Evolutionary conservation across 83 land plant species (phyloP).

Genomic region (Diphasiastrum complanatum): DNA sequence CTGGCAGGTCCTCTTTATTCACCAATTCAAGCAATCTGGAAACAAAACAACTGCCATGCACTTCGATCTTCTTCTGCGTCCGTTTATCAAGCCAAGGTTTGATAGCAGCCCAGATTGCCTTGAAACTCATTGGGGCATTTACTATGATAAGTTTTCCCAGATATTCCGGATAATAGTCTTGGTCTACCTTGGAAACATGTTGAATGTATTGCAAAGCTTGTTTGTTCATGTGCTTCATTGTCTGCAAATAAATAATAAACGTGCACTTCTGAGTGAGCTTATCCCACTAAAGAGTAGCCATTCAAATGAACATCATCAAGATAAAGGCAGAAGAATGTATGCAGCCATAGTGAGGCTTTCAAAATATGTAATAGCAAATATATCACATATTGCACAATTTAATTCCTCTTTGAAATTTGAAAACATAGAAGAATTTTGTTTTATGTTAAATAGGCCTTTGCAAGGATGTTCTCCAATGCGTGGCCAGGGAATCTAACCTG

Average conservation of each 20-base stretch:
- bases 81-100: constrained; percentile 45
- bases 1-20: constrained; percentile 38
- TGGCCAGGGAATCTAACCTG: too few relatives aligned
- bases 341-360: too few relatives aligned
- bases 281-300: too few relatives aligned
- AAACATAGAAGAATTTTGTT: too few relatives aligned
- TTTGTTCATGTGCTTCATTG: constrained; percentile 41
- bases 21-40: constrained; percentile 36
- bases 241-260: constrained; percentile 22
- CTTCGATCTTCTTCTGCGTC: constrained; percentile 41
- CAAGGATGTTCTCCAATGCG: too few relatives aligned
- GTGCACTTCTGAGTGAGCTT: too few relatives aligned
- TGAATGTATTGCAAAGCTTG: constrained; percentile 38
- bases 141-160: constrained; percentile 42
- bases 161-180: constrained; percentile 38
- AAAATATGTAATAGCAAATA: too few relatives aligned
- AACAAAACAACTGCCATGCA: constrained; percentile 32
- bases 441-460: too few relatives aligned
- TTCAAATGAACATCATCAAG: too few relatives aligned
- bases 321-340: too few relatives aligned
- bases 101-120: constrained; percentile 37
- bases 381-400: too few relatives aligned
- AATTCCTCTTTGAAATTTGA: too few relatives aligned
- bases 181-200: constrained; percentile 30
- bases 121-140: constrained; percentile 36